These are phyloP conservation scores for Talaromyces ruber DNA, from an alignment of 495 filamentous ascomycete species.

Conservation along the genomic window DNA sequence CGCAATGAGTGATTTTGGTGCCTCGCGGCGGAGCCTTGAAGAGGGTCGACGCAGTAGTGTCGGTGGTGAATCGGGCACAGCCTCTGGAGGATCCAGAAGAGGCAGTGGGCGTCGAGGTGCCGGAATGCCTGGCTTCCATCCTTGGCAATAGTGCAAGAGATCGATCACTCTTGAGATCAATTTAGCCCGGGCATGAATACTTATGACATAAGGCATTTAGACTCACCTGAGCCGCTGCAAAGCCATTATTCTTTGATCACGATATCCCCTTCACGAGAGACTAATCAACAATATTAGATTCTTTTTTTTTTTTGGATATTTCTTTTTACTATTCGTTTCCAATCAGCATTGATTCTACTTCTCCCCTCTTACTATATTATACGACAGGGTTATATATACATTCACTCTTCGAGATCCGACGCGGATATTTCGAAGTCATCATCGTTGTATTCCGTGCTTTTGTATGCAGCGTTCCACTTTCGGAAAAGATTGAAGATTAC, in stretches of 20 bases:
- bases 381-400: neutral
- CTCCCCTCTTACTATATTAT: neutral
- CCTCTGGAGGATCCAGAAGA: slow-evolving; percentile 24
- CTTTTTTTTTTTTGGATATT: slow-evolving; percentile 1
- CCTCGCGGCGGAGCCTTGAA: slow-evolving; percentile 63
- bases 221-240: neutral
- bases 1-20: slow-evolving; percentile 77
- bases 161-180: neutral
- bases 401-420: neutral
- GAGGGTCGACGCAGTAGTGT: slow-evolving; percentile 49
- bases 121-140: slow-evolving; percentile 23
- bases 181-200: neutral
- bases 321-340: neutral
- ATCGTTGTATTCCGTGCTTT: neutral
- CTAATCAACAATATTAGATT: neutral
- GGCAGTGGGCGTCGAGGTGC: slow-evolving; percentile 30
- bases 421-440: neutral
- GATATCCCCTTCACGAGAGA: neutral
- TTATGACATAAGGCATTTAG: neutral
- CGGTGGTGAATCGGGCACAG: slow-evolving; percentile 20
- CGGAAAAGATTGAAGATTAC: neutral
- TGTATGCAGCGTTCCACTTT: neutral
- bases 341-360: neutral
- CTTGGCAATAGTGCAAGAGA: slow-evolving; percentile 17
- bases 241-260: neutral